phyloP scores from a whole-genome alignment of 352 stramenopile genomes.

The Pythium periplocum region DNA sequence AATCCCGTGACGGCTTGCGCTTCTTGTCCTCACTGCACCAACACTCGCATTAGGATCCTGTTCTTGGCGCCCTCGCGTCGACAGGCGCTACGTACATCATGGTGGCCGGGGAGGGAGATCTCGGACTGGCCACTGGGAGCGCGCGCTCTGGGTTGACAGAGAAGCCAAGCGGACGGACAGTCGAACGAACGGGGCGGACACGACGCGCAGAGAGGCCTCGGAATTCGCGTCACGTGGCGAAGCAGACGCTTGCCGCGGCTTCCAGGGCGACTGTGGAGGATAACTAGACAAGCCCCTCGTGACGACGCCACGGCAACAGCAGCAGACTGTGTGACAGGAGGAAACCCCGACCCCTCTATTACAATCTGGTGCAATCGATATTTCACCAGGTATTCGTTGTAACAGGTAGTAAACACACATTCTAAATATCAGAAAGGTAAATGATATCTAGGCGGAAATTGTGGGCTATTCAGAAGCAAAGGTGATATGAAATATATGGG shows the following conservation, averaged over 20 bases:
- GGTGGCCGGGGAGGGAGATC: not conserved
- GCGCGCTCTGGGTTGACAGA: not conserved
- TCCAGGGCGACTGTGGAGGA: too few species aligned
- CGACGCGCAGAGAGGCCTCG: not conserved
- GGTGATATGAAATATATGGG: too few species aligned
- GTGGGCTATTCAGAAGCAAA: too few species aligned
- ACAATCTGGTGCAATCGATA: not conserved
- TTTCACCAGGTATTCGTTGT: not conserved
- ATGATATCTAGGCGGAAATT: too few species aligned
- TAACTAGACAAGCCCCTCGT: not conserved
- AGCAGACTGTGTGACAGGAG: not conserved
- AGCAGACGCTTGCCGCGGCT: not conserved
- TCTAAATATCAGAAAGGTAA: too few species aligned
- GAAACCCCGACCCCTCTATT: not conserved
- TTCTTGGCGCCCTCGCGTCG: not conserved
- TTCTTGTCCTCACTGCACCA: constrained; percentile 68
- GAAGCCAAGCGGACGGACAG: not conserved
- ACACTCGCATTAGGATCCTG: not conserved
- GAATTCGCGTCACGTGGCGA: not conserved
- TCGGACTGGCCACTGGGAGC: not conserved
- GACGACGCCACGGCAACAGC: not conserved
- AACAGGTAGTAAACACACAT: not conserved
- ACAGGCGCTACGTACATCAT: not conserved
- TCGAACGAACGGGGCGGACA: not conserved
- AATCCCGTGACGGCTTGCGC: constrained; percentile 77